A percentile compares a stretch with the other conserved stretches of the same genome.
These are phyloP conservation scores for Fusarium chlamydosporum DNA, from an alignment of 2,329 filamentous ascomycete genomes.

Conservation along the genomic window DNA sequence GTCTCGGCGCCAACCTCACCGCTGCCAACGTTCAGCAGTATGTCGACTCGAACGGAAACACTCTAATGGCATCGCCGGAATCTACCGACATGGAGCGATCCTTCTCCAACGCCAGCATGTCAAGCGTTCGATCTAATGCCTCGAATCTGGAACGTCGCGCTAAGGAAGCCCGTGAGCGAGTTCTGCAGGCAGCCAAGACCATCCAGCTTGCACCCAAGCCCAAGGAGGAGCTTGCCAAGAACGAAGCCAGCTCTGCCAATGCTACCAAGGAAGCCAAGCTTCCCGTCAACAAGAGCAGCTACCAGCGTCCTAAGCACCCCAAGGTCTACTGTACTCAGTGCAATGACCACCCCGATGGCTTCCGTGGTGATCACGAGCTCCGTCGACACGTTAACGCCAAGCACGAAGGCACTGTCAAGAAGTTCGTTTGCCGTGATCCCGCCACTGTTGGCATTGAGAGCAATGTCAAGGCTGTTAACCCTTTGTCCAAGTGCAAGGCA, in stretches of 20 bases:
- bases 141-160: constrained; percentile 62
- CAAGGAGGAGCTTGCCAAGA: constrained; percentile 32
- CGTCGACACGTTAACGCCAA: constrained; percentile 75
- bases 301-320: constrained; percentile 75
- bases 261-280: constrained; percentile 61
- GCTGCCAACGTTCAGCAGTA: constrained; percentile 50
- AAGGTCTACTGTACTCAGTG: constrained; percentile 81
- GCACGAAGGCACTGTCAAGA: constrained; percentile 71
- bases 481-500: constrained; percentile 85
- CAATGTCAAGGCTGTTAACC: constrained; percentile 68
- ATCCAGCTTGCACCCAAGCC: constrained; percentile 64
- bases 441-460: constrained; percentile 56
- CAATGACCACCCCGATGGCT: constrained; percentile 80
- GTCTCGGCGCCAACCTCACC: constrained; percentile 57
- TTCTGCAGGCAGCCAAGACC: constrained; percentile 60
- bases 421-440: constrained; percentile 72
- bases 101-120: constrained; percentile 59
- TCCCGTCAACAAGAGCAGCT: constrained; percentile 60
- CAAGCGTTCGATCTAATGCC: constrained; percentile 61
- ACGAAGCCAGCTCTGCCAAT: constrained; percentile 2
- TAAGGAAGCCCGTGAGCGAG: constrained; percentile 63
- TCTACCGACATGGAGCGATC: constrained; percentile 64
- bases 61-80: constrained; percentile 48
- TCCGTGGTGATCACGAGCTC: constrained; percentile 88
- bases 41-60: constrained; percentile 50